A percentile compares a stretch with the other conserved stretches of the same genome.
Evolutionary conservation across 2,329 filamentous ascomycete species (phyloP).

Genomic region (Alternaria hordeiaustralica): DNA sequence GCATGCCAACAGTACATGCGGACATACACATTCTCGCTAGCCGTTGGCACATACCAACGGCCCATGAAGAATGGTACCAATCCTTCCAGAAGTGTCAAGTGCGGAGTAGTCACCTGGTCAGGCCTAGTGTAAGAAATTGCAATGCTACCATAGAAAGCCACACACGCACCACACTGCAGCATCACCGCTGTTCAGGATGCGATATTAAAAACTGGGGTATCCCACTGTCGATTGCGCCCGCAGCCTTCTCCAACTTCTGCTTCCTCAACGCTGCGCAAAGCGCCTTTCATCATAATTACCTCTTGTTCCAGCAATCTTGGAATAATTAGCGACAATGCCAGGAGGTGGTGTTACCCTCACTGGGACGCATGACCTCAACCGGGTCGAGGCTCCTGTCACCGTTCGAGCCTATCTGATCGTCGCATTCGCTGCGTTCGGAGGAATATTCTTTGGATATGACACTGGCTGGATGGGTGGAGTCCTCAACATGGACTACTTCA

Average conservation of each 20-base stretch:
- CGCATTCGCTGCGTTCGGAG: slow-evolving; percentile 58
- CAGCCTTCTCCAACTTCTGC: slow-evolving; percentile 34
- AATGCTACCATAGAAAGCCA: slow-evolving; percentile 48
- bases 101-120: slow-evolving; percentile 36
- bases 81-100: slow-evolving; percentile 43
- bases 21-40: slow-evolving; percentile 7
- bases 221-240: slow-evolving; percentile 20
- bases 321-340: slow-evolving; percentile 40
- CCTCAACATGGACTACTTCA: slow-evolving; percentile 54
- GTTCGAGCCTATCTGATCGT: slow-evolving; percentile 56
- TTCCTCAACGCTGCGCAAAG: slow-evolving; percentile 24
- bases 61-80: slow-evolving; percentile 24
- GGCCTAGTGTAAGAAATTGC: slow-evolving; percentile 32
- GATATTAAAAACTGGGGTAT: slow-evolving; percentile 41
- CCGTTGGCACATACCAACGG: slow-evolving; percentile 13
- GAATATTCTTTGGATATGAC: slow-evolving; percentile 76
- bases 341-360: slow-evolving; percentile 45
- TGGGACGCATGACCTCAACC: slow-evolving; percentile 58
- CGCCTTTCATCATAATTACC: slow-evolving; percentile 18
- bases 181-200: slow-evolving; percentile 34
- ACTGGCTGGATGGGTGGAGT: slow-evolving; percentile 79
- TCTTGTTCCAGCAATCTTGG: slow-evolving; percentile 8
- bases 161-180: slow-evolving; percentile 36
- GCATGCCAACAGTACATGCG: slow-evolving; percentile 18
- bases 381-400: slow-evolving; percentile 61